Conservation (phyloP, 495 filamentous ascomycete genomes). For the Evernia prunastri region DNA sequence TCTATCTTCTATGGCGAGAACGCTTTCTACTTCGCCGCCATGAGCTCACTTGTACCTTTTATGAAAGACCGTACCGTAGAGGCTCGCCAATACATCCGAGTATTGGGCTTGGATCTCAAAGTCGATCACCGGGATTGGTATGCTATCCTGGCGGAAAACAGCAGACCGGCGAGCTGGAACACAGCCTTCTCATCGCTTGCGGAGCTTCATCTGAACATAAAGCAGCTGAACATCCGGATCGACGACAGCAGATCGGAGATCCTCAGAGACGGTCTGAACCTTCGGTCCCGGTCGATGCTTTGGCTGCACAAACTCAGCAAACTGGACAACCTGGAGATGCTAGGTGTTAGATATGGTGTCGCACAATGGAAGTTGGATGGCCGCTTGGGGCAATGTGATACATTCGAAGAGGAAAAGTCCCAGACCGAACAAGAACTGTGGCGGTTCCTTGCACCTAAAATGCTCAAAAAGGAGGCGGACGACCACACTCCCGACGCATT, state of each 20-base stretch:
- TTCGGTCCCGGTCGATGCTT: neutral
- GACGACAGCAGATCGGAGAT: neutral
- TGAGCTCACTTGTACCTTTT: neutral
- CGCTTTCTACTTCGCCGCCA: neutral
- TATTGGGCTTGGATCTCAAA: neutral
- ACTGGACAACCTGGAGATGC: neutral
- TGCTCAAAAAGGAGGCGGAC: neutral
- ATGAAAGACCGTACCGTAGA: neutral
- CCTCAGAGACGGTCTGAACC: neutral
- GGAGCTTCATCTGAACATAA: neutral
- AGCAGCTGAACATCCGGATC: neutral
- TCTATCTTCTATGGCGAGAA: neutral
- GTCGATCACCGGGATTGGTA: neutral
- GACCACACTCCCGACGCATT: neutral
- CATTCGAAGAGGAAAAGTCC: neutral
- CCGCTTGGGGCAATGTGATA: too few relatives aligned
- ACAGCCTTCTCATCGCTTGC: neutral
- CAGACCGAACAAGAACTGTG: neutral
- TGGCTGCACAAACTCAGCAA: neutral
- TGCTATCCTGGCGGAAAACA: neutral
- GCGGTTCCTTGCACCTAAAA: neutral
- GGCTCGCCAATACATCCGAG: neutral
- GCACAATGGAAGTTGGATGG: too few relatives aligned
- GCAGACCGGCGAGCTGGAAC: neutral
- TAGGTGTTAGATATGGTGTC: neutral